phyloP scores from a whole-genome alignment of 495 filamentous ascomycete genomes.

The Parathielavia hyrcaniae region DNA sequence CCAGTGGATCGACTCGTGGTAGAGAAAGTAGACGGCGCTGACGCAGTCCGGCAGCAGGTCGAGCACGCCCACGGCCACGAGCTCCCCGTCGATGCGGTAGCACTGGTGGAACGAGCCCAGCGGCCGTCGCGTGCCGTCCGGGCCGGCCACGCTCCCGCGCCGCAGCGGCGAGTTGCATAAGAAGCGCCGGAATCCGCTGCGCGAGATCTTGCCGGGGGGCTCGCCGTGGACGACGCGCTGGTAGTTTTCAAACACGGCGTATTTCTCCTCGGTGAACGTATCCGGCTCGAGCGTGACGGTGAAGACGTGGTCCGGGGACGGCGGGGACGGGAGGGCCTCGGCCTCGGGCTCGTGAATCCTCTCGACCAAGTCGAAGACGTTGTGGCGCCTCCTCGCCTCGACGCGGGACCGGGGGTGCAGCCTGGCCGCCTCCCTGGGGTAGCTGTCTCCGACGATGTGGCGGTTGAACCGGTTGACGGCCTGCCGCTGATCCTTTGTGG shows the following conservation, averaged over 20 bases:
- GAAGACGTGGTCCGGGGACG: conserved; percentile 72
- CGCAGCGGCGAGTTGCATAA: conserved; percentile 74
- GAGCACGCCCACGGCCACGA: conserved; percentile 83
- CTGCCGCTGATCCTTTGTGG: conserved; percentile 77
- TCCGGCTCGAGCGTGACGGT: conserved; percentile 74
- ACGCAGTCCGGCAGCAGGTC: conserved; percentile 82
- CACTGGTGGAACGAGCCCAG: conserved; percentile 93
- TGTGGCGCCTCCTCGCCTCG: conserved; percentile 67
- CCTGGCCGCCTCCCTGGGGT: conserved; percentile 64
- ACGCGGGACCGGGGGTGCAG: conserved; percentile 71
- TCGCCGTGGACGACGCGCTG: conserved; percentile 78
- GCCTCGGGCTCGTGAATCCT: conserved; percentile 65
- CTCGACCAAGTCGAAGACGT: conserved; percentile 64
- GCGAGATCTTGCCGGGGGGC: conserved; percentile 56
- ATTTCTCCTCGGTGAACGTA: conserved; percentile 83
- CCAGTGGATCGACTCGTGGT: conserved; percentile 73
- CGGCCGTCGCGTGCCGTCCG: conserved; percentile 49
- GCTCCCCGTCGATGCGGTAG: conserved; percentile 81
- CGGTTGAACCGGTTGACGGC: conserved; percentile 86
- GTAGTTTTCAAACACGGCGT: conserved; percentile 74
- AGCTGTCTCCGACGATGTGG: conserved; percentile 72
- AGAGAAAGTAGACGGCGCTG: conserved; percentile 92
- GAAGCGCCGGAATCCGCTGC: conserved; percentile 69
- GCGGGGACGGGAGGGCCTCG: conserved; percentile 46
- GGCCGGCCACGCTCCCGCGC: conserved; percentile 39